Conservation (phyloP, 2,329 filamentous ascomycete genomes). For the Stachybotrys chartarum region DNA sequence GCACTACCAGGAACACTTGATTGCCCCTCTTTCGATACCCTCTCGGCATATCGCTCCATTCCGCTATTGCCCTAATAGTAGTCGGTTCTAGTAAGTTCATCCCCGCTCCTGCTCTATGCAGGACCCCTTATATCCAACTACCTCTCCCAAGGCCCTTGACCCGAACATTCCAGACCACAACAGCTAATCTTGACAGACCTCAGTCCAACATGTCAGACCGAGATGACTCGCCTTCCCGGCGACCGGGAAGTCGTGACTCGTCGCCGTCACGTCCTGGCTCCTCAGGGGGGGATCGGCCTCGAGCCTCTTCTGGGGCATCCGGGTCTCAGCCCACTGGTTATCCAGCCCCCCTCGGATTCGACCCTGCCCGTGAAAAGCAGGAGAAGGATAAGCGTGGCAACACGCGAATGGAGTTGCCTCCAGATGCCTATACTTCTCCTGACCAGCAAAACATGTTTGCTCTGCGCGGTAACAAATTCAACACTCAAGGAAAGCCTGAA, state of each 20-base stretch:
- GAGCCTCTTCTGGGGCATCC: slow-evolving; percentile 8
- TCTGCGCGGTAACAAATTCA: slow-evolving; percentile 36
- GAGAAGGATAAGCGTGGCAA: slow-evolving; percentile 24
- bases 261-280: slow-evolving; percentile 8
- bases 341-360: slow-evolving; percentile 23
- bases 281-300: slow-evolving; percentile 8
- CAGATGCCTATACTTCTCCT: slow-evolving; percentile 43
- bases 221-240: slow-evolving; percentile 14
- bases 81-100: too few relatives aligned
- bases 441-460: slow-evolving; percentile 26
- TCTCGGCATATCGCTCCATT: too few relatives aligned
- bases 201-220: slow-evolving; percentile 22
- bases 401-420: slow-evolving; percentile 48
- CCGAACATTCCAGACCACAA: neutral
- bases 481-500: slow-evolving; percentile 48
- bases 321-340: slow-evolving; percentile 13
- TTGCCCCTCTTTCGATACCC: too few relatives aligned
- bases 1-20: too few relatives aligned
- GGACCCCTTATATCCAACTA: neutral
- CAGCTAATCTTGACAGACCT: neutral
- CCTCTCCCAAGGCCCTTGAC: slow-evolving; percentile 2
- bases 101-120: too few relatives aligned
- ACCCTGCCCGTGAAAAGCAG: slow-evolving; percentile 31
- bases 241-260: slow-evolving; percentile 4
- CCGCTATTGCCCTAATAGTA: too few relatives aligned